These are phyloP conservation scores for Ilyonectria destructans DNA, from an alignment of 2,329 filamentous ascomycete species.

Conservation along the genomic window DNA sequence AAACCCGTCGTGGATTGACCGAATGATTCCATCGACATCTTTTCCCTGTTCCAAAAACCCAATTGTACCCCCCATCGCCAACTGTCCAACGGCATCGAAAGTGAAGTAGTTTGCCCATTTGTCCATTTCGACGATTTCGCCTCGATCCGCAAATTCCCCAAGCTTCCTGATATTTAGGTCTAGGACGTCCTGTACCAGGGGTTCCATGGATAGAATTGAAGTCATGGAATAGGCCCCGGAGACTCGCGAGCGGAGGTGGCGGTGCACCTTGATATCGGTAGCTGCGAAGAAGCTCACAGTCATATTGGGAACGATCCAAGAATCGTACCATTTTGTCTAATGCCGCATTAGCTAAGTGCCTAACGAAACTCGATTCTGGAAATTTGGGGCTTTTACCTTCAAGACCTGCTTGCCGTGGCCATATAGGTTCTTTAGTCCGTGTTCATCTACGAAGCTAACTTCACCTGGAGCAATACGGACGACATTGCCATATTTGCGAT, in stretches of 20 bases:
- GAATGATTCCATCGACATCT: constrained; percentile 33
- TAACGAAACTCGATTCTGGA: background rate
- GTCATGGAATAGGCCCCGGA: constrained; percentile 35
- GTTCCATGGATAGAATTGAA: constrained; percentile 29
- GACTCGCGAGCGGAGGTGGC: constrained; percentile 28
- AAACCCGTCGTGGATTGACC: constrained; percentile 34
- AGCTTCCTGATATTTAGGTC: constrained; percentile 29
- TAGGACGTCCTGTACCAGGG: constrained; percentile 26
- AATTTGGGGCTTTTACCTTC: constrained; percentile 5
- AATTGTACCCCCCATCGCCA: constrained; percentile 32
- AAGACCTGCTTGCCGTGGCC: constrained; percentile 27
- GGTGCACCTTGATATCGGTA: constrained; percentile 25
- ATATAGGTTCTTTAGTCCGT: constrained; percentile 16
- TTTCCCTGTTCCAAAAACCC: constrained; percentile 30
- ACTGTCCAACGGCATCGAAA: constrained; percentile 26
- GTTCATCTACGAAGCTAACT: constrained; percentile 24
- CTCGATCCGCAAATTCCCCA: constrained; percentile 1
- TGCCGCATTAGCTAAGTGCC: background rate
- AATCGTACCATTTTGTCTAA: constrained; percentile 27
- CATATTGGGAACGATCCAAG: constrained; percentile 32
- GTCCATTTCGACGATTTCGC: background rate
- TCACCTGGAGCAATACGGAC: constrained; percentile 33
- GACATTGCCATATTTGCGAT: constrained; percentile 27
- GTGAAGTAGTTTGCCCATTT: constrained; percentile 33
- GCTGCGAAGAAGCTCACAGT: constrained; percentile 33